Evolutionary conservation across 495 filamentous ascomycete species (phyloP).

Genomic region (Chlorociboria aeruginascens): DNA sequence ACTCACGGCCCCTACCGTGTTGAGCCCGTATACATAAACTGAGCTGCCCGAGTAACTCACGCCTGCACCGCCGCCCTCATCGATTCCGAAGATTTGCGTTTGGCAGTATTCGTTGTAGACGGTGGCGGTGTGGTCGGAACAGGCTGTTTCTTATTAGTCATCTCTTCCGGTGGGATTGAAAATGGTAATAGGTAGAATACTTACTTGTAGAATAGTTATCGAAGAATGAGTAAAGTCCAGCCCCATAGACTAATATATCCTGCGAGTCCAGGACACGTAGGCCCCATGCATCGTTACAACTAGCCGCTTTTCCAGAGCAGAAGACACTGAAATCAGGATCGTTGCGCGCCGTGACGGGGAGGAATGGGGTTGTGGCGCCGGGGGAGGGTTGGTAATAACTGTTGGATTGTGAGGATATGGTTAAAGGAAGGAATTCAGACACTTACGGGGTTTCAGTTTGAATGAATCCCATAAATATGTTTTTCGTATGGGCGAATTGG

Average conservation of each 20-base stretch:
- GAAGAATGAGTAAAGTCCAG: constrained; percentile 70
- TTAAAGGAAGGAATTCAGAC: neutral
- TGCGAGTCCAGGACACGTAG: constrained; percentile 49
- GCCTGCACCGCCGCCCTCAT: constrained; percentile 19
- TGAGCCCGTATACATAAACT: constrained; percentile 41
- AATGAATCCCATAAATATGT: constrained; percentile 63
- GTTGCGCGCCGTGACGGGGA: constrained; percentile 28
- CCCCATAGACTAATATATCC: constrained; percentile 53
- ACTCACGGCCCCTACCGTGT: constrained; percentile 31
- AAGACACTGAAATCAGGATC: constrained; percentile 46
- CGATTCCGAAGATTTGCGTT: constrained; percentile 37
- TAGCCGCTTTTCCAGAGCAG: constrained; percentile 26
- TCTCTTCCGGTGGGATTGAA: neutral
- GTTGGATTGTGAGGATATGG: constrained; percentile 17
- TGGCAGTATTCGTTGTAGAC: constrained; percentile 40
- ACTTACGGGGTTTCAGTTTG: constrained; percentile 70
- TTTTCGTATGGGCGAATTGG: constrained; percentile 56
- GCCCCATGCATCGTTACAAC: constrained; percentile 49
- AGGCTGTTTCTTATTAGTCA: constrained; percentile 1
- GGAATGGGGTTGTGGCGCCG: constrained; percentile 46
- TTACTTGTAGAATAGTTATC: constrained; percentile 32
- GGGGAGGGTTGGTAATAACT: constrained; percentile 51
- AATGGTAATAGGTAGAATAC: constrained; percentile 3
- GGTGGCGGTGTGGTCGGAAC: constrained; percentile 27
- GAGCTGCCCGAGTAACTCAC: constrained; percentile 20